A percentile compares a stretch with the other conserved stretches of the same genome.
These are phyloP conservation scores for Fusarium zealandicum DNA, from an alignment of 2,329 filamentous ascomycete species.

Conservation along the genomic window DNA sequence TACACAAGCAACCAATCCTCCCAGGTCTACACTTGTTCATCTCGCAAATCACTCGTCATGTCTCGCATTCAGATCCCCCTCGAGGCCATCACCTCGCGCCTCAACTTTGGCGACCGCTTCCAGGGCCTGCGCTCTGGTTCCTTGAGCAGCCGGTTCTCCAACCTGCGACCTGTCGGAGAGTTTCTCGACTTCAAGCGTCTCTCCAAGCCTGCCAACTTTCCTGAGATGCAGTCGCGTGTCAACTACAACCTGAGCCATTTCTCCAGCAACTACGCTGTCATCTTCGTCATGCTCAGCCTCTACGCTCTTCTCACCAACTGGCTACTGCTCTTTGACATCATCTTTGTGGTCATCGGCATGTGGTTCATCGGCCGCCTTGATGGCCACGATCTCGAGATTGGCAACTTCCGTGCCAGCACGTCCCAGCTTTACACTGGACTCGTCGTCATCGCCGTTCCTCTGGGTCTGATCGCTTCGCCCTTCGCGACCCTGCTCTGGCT, in stretches of 20 bases:
- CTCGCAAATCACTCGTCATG: slow-evolving; percentile 59
- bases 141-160: slow-evolving; percentile 83
- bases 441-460: slow-evolving; percentile 80
- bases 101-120: slow-evolving; percentile 87
- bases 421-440: slow-evolving; percentile 95
- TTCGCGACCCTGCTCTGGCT: slow-evolving; percentile 91
- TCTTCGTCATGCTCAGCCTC: slow-evolving; percentile 94
- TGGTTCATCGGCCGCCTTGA: slow-evolving; percentile 91
- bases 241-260: slow-evolving; percentile 98
- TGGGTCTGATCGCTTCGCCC: slow-evolving; percentile 85
- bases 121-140: slow-evolving; percentile 81
- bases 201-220: slow-evolving; percentile 92
- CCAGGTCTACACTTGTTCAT: slow-evolving; percentile 18
- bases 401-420: slow-evolving; percentile 80
- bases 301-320: slow-evolving; percentile 93
- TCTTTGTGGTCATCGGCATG: slow-evolving; percentile 85
- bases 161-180: slow-evolving; percentile 88
- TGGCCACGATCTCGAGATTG: slow-evolving; percentile 87
- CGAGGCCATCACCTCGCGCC: slow-evolving; percentile 87
- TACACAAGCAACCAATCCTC: slow-evolving; percentile 10
- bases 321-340: slow-evolving; percentile 87
- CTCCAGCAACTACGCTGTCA: slow-evolving; percentile 95
- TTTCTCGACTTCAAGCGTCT: slow-evolving; percentile 96
- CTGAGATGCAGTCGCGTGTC: slow-evolving; percentile 87
- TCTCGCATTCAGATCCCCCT: slow-evolving; percentile 90